Conservation (phyloP, 2,329 filamentous ascomycete genomes). For the Fusarium keratoplasticum region DNA sequence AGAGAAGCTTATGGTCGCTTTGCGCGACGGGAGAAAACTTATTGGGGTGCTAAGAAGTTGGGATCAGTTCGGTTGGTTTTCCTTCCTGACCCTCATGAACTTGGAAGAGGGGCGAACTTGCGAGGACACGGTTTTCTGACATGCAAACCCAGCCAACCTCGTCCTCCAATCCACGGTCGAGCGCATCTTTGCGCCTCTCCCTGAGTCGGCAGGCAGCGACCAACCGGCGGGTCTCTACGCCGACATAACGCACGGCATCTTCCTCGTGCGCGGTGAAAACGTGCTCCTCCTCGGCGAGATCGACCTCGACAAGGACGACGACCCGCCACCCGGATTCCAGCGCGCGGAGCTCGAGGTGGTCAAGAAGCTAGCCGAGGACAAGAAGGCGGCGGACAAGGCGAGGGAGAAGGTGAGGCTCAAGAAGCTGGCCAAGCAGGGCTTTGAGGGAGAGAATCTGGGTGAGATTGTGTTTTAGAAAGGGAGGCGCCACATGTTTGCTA, state of each 20-base stretch:
- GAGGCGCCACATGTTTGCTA: background rate
- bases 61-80: slow-evolving; percentile 91
- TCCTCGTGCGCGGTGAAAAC: slow-evolving; percentile 94
- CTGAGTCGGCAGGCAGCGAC: slow-evolving; percentile 52
- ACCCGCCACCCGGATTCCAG: slow-evolving; percentile 79
- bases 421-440: slow-evolving; percentile 82
- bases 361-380: slow-evolving; percentile 77
- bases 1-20: slow-evolving; percentile 95
- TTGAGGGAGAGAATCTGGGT: slow-evolving; percentile 86
- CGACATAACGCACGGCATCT: slow-evolving; percentile 87
- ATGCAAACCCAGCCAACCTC: slow-evolving; percentile 78
- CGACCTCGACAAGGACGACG: slow-evolving; percentile 95
- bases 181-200: slow-evolving; percentile 78
- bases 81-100: background rate
- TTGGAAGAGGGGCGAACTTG: background rate
- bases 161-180: slow-evolving; percentile 94
- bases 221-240: slow-evolving; percentile 72
- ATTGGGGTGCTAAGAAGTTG: slow-evolving; percentile 93
- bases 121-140: slow-evolving; percentile 23
- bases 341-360: slow-evolving; percentile 76
- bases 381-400: slow-evolving; percentile 74
- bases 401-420: slow-evolving; percentile 78
- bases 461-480: slow-evolving; percentile 72
- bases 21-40: slow-evolving; percentile 94
- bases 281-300: slow-evolving; percentile 96